These are phyloP conservation scores for Zygosaccharomyces bailii DNA, from an alignment of 805 yeast species.

Conservation along the genomic window DNA sequence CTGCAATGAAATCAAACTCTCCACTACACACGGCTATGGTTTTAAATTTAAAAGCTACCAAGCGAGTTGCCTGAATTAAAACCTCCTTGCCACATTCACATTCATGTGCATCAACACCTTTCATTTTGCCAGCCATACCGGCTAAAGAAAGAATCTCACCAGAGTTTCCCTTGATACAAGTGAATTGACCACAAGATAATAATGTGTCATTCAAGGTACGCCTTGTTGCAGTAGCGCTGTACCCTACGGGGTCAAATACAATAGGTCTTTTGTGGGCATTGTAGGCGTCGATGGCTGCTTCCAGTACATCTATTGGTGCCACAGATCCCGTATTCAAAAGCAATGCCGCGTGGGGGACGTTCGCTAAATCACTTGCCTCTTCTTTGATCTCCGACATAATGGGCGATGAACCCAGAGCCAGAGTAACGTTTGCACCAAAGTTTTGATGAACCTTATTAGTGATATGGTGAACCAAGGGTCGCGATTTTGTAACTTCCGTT, in stretches of 20 bases:
- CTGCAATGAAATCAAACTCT: constrained; percentile 46
- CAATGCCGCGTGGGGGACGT: constrained; percentile 50
- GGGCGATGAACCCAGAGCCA: constrained; percentile 84
- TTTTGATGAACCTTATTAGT: constrained; percentile 87
- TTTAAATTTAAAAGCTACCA: constrained; percentile 48
- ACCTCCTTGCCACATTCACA: constrained; percentile 24
- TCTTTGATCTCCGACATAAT: constrained; percentile 73
- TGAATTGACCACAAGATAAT: constrained; percentile 53
- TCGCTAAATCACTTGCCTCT: constrained; percentile 67
- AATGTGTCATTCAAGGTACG: constrained; percentile 45
- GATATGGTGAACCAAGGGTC: constrained; percentile 79
- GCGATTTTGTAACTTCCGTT: constrained; percentile 24
- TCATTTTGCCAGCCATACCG: constrained; percentile 48
- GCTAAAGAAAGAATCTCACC: constrained; percentile 73
- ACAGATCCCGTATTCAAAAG: constrained; percentile 78
- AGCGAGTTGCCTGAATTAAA: constrained; percentile 42
- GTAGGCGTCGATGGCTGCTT: constrained; percentile 55
- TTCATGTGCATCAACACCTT: constrained; percentile 63
- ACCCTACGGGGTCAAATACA: constrained; percentile 90
- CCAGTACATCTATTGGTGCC: constrained; percentile 43
- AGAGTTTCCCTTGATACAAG: constrained; percentile 78
- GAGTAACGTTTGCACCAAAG: constrained; percentile 79
- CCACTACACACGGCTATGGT: constrained; percentile 76
- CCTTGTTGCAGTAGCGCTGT: constrained; percentile 72
- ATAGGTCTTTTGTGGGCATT: constrained; percentile 56